These are phyloP conservation scores for Peniophora sp. DNA, from an alignment of 1,284 basidiomycete species.

Conservation along the genomic window DNA sequence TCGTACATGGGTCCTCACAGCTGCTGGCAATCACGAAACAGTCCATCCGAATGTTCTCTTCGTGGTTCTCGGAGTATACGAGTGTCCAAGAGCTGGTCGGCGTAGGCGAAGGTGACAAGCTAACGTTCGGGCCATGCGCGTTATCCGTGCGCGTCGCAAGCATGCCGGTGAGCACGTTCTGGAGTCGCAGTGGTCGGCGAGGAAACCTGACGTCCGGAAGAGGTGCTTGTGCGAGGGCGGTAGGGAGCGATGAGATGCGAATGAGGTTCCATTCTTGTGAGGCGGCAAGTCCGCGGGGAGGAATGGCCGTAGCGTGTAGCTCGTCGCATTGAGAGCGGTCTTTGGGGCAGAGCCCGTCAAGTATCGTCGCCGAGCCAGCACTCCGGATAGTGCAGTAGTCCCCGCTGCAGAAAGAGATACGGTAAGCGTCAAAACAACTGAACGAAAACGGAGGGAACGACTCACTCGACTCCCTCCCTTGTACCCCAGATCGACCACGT, in stretches of 20 bases:
- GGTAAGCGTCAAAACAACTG: no score
- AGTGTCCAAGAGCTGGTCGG: not conserved
- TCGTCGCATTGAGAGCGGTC: not conserved
- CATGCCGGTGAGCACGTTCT: not conserved
- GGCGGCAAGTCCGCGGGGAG: not conserved
- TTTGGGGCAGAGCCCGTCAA: not conserved
- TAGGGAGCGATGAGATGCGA: not conserved
- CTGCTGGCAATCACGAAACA: not conserved
- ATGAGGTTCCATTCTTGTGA: not conserved
- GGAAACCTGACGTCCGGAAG: not conserved
- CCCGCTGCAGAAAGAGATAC: no score
- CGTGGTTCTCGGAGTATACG: not conserved
- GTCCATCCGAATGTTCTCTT: no score
- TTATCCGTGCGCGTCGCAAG: not conserved
- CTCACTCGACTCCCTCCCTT: not conserved
- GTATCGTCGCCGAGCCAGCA: not conserved
- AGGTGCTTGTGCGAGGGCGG: not conserved
- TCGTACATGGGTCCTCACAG: not conserved
- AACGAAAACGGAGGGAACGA: not conserved
- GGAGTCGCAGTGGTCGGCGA: not conserved
- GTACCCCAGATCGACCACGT: not conserved
- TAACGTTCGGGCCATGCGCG: not conserved
- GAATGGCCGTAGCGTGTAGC: not conserved
- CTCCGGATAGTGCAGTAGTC: not conserved
- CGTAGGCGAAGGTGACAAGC: not conserved